Conservation (phyloP, 2,329 filamentous ascomycete genomes). For the Macrophomina pseudophaseolina region DNA sequence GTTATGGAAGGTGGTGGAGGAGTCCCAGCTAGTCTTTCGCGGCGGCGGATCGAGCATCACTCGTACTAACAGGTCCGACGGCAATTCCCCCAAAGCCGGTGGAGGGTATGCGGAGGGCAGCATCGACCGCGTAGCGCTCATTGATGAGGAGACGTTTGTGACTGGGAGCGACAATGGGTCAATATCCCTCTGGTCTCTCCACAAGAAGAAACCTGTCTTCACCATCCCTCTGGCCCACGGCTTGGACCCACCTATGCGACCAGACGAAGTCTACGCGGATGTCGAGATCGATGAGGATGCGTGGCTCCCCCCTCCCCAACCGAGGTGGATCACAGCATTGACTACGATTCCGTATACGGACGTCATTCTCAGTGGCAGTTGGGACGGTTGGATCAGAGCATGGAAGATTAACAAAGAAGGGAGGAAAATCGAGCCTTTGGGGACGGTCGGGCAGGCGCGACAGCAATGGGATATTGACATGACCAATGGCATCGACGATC, state of each 20-base stretch:
- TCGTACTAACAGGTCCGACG: conserved; percentile 45
- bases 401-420: conserved; percentile 78
- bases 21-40: conserved; percentile 93
- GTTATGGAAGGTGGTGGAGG: conserved; percentile 94
- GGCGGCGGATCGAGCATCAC: conserved; percentile 66
- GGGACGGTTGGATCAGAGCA: conserved; percentile 85
- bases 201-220: conserved; percentile 93
- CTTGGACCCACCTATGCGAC: conserved; percentile 71
- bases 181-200: conserved; percentile 82
- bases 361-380: conserved; percentile 87
- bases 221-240: conserved; percentile 83
- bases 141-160: conserved; percentile 87
- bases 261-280: conserved; percentile 76
- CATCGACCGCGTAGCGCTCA: conserved; percentile 88
- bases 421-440: conserved; percentile 68
- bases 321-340: conserved; percentile 90
- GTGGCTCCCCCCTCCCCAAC: conserved; percentile 56
- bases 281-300: conserved; percentile 59
- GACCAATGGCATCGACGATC: conserved; percentile 29
- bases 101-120: conserved; percentile 72
- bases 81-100: conserved; percentile 34
- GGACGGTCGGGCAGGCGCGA: conserved; percentile 60
- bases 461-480: conserved; percentile 6
- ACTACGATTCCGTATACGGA: conserved; percentile 88
- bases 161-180: conserved; percentile 92